Evolutionary conservation across 495 filamentous ascomycete species (phyloP).

Genomic region (Chaetomium tenue): DNA sequence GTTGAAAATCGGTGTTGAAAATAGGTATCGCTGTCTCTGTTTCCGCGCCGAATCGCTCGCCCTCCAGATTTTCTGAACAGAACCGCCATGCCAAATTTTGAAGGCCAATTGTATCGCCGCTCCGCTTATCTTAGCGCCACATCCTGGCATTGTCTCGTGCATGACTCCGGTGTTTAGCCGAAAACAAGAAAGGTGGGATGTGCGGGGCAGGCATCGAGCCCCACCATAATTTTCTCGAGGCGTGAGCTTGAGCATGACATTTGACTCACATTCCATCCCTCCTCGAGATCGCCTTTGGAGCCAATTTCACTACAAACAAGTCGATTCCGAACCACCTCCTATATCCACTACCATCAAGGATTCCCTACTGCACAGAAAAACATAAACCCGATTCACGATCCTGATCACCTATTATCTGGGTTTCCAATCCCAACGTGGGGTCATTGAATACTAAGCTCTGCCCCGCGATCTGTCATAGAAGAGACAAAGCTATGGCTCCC

Average conservation of each 20-base stretch:
- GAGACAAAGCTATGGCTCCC: conserved; percentile 40
- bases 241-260: conserved; percentile 13
- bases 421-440: background rate
- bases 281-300: background rate
- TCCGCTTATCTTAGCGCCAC: conserved; percentile 28
- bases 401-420: background rate
- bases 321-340: background rate
- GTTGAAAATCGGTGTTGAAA: background rate
- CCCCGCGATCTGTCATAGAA: background rate
- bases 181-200: conserved; percentile 7
- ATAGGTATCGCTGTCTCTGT: background rate
- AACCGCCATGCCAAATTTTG: conserved; percentile 29
- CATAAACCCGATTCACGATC: background rate
- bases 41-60: conserved; percentile 7
- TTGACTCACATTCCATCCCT: conserved; percentile 18
- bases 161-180: background rate
- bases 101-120: conserved; percentile 36
- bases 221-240: conserved; percentile 23
- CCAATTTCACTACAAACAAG: background rate
- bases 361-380: background rate
- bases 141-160: too few relatives aligned
- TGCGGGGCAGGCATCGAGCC: conserved; percentile 15
- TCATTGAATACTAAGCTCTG: background rate
- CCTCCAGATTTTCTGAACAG: conserved; percentile 30
- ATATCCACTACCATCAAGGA: background rate